Base-by-base conservation (phyloP, 768 basidiomycete species). In the Tricholoma sp. region DNA sequence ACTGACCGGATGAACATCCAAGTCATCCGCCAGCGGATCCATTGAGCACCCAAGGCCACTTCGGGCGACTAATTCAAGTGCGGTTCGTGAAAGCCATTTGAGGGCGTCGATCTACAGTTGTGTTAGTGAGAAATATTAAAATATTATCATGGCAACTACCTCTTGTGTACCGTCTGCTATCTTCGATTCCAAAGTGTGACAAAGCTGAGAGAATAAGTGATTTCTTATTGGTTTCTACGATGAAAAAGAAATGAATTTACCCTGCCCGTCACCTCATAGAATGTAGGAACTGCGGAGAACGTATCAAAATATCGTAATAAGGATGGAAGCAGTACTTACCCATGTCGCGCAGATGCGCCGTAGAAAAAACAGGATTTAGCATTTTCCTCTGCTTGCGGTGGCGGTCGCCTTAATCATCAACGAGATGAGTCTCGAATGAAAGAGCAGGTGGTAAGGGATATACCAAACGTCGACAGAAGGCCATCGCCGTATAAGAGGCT, bases 341-440 rank as follows among this genome's bases (percentile, higher is more conserved):
- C 60, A 63, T 59, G 11, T 58, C 24, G n/a, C 60, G 60, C 62
- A 63, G 59, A 32, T 61, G 63, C 8, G 55, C 49, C 6, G 49
- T 58, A 7, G 63, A 63, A 50, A 63, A 63, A 15, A 61, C 60
- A 1, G 63, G 63, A 28, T 61, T 63, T n/a, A n/a, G n/a, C n/a
- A n/a, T n/a, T n/a, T n/a, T n/a, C n/a, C n/a, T n/a, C n/a, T n/a
- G n/a, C n/a, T 61, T 63, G 34, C 55, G 58, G 45, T 63, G 63
- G 11, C 29, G 50, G 11, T 58, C 58, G 2, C 63, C 63, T 63
- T 29, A n/a, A n/a, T 4, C 29, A 28, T 6, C n/a, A 12, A 15
- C 17, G 32, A 53, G 29, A n/a, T 51, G 13, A 37, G 8, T 1
- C 9, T 11, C 3, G 10, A 31, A 10, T 1, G 4, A 11, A 47